Evolutionary conservation across 2,329 filamentous ascomycete genomes (phyloP).

Genomic region (Cucurbitaria berberidis): DNA sequence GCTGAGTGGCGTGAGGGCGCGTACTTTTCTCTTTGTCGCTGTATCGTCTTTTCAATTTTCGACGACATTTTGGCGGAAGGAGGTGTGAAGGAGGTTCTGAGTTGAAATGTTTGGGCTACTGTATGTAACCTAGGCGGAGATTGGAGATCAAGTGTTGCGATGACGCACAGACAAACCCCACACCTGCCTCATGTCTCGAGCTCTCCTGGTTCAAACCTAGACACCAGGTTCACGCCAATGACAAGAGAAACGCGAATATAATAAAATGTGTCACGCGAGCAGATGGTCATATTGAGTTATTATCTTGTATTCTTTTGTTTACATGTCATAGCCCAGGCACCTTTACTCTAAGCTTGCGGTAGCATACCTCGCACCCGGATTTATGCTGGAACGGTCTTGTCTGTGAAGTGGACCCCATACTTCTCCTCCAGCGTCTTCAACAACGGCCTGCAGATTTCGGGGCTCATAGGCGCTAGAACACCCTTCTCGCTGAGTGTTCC

Average conservation of each 20-base stretch:
- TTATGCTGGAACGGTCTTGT: slow-evolving; percentile 62
- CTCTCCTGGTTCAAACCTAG: not conserved
- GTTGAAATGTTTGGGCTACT: not conserved
- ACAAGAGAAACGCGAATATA: not conserved
- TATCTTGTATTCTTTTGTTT: slow-evolving; percentile 25
- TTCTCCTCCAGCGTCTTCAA: slow-evolving; percentile 80
- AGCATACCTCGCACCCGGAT: not conserved
- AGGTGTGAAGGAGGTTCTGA: not conserved
- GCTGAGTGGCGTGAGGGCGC: not conserved
- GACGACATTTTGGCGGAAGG: slow-evolving; percentile 34
- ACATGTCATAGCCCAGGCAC: slow-evolving; percentile 11
- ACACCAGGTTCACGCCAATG: not conserved
- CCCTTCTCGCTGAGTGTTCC: slow-evolving; percentile 75
- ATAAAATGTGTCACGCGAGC: not conserved
- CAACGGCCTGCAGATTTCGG: slow-evolving; percentile 73
- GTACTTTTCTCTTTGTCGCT: slow-evolving; percentile 78
- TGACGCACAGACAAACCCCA: slow-evolving; percentile 2
- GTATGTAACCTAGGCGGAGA: not conserved
- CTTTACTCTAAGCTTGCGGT: slow-evolving; percentile 8
- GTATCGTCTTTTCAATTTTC: slow-evolving; percentile 74
- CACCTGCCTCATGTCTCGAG: not conserved
- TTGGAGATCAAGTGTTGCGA: not conserved
- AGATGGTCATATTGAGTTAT: not conserved
- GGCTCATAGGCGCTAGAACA: slow-evolving; percentile 77
- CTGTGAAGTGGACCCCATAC: slow-evolving; percentile 74